A percentile compares a stretch with the other conserved stretches of the same genome.
phyloP scores from a whole-genome alignment of 768 basidiomycete genomes.

The Suillus weaverae region DNA sequence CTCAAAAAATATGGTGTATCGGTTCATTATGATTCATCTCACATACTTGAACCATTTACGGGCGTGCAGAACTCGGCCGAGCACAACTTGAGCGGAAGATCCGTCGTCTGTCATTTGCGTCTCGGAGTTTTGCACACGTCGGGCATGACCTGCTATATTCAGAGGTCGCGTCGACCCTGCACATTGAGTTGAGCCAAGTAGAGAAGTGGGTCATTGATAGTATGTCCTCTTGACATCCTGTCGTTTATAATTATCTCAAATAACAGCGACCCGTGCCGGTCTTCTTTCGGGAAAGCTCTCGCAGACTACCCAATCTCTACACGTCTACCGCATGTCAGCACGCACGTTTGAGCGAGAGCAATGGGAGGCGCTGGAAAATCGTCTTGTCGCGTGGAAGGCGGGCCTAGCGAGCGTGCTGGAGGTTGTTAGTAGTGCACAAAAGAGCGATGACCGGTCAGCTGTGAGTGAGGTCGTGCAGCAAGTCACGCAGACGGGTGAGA shows the following conservation, averaged over 20 bases:
- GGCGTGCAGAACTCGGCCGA: constrained; percentile 50
- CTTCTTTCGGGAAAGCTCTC: constrained; percentile 82
- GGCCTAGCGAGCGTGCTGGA: constrained; percentile 70
- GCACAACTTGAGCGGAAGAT: constrained; percentile 74
- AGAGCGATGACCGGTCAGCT: constrained; percentile 27
- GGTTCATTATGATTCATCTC: neutral
- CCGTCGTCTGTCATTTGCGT: constrained; percentile 70
- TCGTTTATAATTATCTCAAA: neutral
- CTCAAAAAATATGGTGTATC: constrained; percentile 60
- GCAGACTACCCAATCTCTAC: constrained; percentile 72
- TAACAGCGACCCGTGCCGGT: constrained; percentile 72
- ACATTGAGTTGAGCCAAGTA: constrained; percentile 64
- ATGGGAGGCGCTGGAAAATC: constrained; percentile 76
- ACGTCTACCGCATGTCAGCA: constrained; percentile 69
- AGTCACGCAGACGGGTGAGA: neutral
- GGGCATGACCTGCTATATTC: constrained; percentile 73
- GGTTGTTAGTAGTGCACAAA: constrained; percentile 60
- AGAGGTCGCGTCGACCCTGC: constrained; percentile 63
- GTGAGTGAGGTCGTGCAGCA: constrained; percentile 24
- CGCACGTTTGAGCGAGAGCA: constrained; percentile 76
- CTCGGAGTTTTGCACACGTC: constrained; percentile 74
- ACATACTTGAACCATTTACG: neutral
- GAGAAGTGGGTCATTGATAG: constrained; percentile 90
- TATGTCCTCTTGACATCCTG: constrained; percentile 31
- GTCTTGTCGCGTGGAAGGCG: constrained; percentile 75